Evolutionary conservation across 306 rosid species (phyloP), one percentile per base, ranked within the genome.

Genomic region (Prosopis cineraria): DNA sequence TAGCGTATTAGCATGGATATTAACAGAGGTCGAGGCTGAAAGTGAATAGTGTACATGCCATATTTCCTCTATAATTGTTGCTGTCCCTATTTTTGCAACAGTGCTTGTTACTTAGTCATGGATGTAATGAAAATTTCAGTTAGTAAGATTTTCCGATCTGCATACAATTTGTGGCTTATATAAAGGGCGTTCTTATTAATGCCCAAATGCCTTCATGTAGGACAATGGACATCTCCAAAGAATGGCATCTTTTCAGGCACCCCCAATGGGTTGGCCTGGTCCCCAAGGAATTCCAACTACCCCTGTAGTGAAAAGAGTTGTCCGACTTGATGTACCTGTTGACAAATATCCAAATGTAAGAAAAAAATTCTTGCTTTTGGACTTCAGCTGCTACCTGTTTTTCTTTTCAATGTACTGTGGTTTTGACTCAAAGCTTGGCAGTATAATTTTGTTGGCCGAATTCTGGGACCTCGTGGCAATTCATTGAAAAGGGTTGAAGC

Each of bases 401-500:
- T 77, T 79, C 48, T 75, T 22, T 78, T 41, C 70, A 82, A 36
- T 73, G 30, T 82, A 65, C 31, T 74, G 60, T 72, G 72, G 64
- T 75, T 58, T 78, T 80, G 55, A 75, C 81, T 80, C 75, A 79
- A 78, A 75, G 76, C 84, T 80, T 78, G 77, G 86, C 91, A 93
- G 98, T 93, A 87, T 82, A 93, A 93, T 88, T 93, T 93, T 83
- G 98, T 93, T 69, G 98, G 98, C 75, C 95, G 97, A 75, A 91
- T 93, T 86, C 76, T 93, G 80, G 97, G 98, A 48, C 98, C 98
- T 13, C 97, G 97, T 10, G 98, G 98, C 22, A 93, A 93, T 82
- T 93, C 98, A 36, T 78, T 93, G 84, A 93, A 93, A 88, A 90
- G 98, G 80, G 97, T 93, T 75, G 98, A 93, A 87, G 97, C 97